Conservation (phyloP, 148 eudicot genomes). For the Bassia scoparia region DNA sequence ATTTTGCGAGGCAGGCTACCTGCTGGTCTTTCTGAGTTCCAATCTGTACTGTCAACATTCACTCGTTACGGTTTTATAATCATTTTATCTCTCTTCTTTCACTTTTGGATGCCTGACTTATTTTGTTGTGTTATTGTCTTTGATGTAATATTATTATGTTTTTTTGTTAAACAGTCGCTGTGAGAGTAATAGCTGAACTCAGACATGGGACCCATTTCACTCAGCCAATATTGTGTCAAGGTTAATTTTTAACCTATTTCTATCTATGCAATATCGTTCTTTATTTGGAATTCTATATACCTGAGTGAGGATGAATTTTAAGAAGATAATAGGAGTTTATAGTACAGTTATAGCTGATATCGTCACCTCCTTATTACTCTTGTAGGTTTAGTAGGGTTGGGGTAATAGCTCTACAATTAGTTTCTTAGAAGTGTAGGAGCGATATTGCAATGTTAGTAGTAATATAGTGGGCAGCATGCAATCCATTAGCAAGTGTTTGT, state of each 20-base stretch:
- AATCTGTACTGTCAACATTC: conserved; percentile 56
- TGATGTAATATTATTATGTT: conserved; percentile 3
- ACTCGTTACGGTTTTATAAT: conserved; percentile 47
- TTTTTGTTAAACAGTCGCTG: conserved; percentile 44
- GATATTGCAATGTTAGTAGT: neutral
- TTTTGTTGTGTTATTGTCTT: conserved; percentile 8
- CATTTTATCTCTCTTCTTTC: neutral
- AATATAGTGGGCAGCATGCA: too few relatives aligned
- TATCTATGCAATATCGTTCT: neutral
- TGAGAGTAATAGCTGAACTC: conserved; percentile 67
- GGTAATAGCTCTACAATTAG: too few relatives aligned
- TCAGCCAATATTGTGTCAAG: conserved; percentile 62
- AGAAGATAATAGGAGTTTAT: neutral
- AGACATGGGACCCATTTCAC: conserved; percentile 63
- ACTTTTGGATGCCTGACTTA: neutral
- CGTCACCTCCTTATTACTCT: neutral
- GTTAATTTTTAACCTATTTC: conserved; percentile 23
- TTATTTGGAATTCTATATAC: neutral
- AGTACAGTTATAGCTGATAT: neutral
- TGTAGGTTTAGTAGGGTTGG: too few relatives aligned
- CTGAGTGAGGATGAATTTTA: neutral
- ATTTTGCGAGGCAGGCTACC: conserved; percentile 52
- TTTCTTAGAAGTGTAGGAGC: neutral
- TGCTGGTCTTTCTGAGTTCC: conserved; percentile 55
- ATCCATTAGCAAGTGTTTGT: neutral